Evolutionary conservation across 768 basidiomycete genomes (phyloP), one percentile per base, ranked within the genome.

Genomic region (Boletus edulis): DNA sequence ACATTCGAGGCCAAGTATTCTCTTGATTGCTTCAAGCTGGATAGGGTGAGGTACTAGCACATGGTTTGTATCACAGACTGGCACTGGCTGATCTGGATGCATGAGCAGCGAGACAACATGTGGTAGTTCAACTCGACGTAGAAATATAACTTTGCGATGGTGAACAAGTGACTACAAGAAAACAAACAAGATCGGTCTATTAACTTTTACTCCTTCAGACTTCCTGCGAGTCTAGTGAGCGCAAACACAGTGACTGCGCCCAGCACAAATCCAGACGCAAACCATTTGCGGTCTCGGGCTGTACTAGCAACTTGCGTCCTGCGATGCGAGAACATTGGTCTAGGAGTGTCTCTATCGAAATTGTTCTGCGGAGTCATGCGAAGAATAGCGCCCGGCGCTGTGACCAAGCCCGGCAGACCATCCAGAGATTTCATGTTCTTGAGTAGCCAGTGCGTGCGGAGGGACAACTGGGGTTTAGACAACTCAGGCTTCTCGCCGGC

Each of bases 351-450:
- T 12, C 45, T 50, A 46, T 71, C 49, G 20, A 67, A 71, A n/a
- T 54, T 24, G 29, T 32, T 59, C 43, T 47, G 55, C 0, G 60
- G 63, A 0, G 49, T 18, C 47, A 46, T 34, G 10, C 18, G 24
- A 10, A 58, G 54, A 7, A 61, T 39, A 11, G 60, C 57, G 2
- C 62, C 66, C 20, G 68, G 68, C 1, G 59, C 69, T 5, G 60
- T 65, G 10, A 58, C 44, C 46, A 86, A 58, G 1, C 77, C 85
- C 3, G 82, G 78, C 2, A 88, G 73, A 4, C 85, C 85, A 56
- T 87, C 84, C 49, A 87, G 63, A 51, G 83, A 85, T 18, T 60
- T 68, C 42, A 62, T n/a, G 62, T 87, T 87, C 41, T 74, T 66
- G 18, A 58, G 52, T 14, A 63, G 61, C 84, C 85, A 87, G 65